These are phyloP conservation scores for Epicoccum sorghinum DNA, from an alignment of 2,329 filamentous ascomycete species.

Conservation along the genomic window DNA sequence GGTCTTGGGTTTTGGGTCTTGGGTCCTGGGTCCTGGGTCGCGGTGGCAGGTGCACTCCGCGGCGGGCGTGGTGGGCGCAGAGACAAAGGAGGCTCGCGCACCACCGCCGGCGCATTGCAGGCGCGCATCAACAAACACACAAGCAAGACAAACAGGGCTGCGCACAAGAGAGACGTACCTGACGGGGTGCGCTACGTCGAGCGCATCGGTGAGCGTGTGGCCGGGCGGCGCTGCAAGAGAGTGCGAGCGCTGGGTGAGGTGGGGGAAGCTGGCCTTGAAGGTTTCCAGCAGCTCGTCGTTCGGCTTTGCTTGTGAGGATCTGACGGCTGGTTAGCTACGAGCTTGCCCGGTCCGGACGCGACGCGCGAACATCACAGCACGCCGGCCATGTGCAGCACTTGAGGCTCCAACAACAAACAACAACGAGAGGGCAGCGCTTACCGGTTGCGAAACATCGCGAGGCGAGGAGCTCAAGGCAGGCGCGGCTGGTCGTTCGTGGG, in stretches of 20 bases:
- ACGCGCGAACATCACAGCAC: slow-evolving; percentile 36
- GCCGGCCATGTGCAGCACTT: slow-evolving; percentile 1
- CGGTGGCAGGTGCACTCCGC: too few relatives aligned
- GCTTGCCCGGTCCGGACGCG: slow-evolving; percentile 24
- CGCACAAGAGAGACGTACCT: slow-evolving; percentile 47
- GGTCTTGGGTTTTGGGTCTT: neutral
- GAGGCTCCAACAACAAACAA: neutral
- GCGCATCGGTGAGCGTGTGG: slow-evolving; percentile 56
- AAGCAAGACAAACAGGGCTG: neutral
- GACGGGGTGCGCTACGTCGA: slow-evolving; percentile 52
- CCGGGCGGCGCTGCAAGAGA: slow-evolving; percentile 48
- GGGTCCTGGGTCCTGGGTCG: too few relatives aligned
- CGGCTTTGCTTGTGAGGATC: slow-evolving; percentile 83
- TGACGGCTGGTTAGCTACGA: slow-evolving; percentile 45
- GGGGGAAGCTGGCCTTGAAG: slow-evolving; percentile 83
- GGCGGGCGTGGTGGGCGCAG: slow-evolving; percentile 2
- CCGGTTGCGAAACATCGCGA: slow-evolving; percentile 57
- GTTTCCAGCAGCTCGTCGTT: slow-evolving; percentile 81
- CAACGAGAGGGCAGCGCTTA: slow-evolving; percentile 35
- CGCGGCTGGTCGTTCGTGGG: slow-evolving; percentile 26
- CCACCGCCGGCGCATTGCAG: slow-evolving; percentile 4
- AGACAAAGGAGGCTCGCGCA: slow-evolving; percentile 6
- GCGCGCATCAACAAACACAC: slow-evolving; percentile 9
- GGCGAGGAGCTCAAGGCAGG: slow-evolving; percentile 39
- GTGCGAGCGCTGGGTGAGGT: slow-evolving; percentile 60